Base-by-base conservation (phyloP, 2,329 filamentous ascomycete genomes). In the Paraphoma chrysanthemicola region DNA sequence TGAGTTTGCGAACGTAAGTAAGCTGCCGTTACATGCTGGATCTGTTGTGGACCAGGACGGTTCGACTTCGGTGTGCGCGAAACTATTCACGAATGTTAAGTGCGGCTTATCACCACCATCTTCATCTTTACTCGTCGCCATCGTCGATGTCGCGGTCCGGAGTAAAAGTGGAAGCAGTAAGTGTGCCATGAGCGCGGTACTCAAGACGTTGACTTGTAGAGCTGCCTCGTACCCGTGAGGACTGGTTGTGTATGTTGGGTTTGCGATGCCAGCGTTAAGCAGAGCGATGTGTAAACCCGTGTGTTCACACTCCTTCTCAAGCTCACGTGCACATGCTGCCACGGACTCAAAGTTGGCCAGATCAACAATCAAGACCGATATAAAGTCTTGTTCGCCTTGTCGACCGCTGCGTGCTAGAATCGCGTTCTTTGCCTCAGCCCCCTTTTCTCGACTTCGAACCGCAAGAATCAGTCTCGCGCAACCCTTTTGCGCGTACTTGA, bases 331-430 rank as follows among this genome's bases (percentile, higher is more conserved):
- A 49, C 77, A 76, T 4, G 53, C 17, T 16, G 58, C 54, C 6
- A 80, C 73, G 45, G 69, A 77, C 5, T 69, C 67, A 45, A 75
- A 80, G 30, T 63, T 71, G 8, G 54, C 48, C 3, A 81, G 67
- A 56, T 81, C 78, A 11, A 82, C 60, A 1, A 61, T 62, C 78
- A 79, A 80, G 11, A 81, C 78, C 45, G 78, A 73, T 28, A 80
- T 67, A 6, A 75, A 68, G 28, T 36, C 33, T 36, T 65, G 63
- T 12, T 31, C 45, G n/a, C 52, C 23, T 28, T 67, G 63, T 10
- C 60, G 63, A 11, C 65, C 71, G 7, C 58, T 58, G 5, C 61
- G 33, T 43, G 76, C 70, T 42, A 42, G 12, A 43, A 82, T 78
- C 18, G 72, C 64, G 16, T 66, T 56, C 38, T 73, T 74, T 4